Evolutionary conservation across 805 yeast species (phyloP).

Genomic region (Starmerella vaccinii): DNA sequence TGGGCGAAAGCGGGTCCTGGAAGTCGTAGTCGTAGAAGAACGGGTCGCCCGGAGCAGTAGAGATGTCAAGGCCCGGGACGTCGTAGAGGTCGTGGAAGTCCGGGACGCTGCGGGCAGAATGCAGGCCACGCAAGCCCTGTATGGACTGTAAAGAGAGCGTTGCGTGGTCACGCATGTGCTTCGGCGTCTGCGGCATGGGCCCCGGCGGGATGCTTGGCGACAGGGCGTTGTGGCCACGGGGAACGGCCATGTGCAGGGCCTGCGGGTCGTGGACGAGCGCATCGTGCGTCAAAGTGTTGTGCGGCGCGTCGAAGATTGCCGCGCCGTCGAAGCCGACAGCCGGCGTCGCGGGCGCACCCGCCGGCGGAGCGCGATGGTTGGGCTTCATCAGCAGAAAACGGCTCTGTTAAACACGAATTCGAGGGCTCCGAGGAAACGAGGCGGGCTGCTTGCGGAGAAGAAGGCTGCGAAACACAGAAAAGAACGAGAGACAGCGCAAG

Average conservation of each 20-base stretch:
- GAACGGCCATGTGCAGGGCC: slow-evolving; percentile 2
- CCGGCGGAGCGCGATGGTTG: neutral
- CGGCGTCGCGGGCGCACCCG: neutral
- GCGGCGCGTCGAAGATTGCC: neutral
- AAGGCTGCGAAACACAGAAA: neutral
- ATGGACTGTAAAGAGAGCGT: neutral
- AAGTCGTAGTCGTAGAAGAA: neutral
- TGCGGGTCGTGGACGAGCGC: neutral
- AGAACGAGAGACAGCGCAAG: neutral
- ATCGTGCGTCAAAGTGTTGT: neutral
- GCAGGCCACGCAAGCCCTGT: neutral
- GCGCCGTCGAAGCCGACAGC: neutral
- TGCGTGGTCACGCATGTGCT: neutral
- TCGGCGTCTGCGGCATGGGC: slow-evolving; percentile 1
- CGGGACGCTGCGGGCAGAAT: slow-evolving; percentile 1
- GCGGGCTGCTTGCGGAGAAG: neutral
- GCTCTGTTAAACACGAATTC: neutral
- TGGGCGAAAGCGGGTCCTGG: slow-evolving; percentile 14
- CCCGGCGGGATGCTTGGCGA: slow-evolving; percentile 2
- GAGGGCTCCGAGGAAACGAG: neutral
- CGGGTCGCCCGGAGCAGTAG: neutral
- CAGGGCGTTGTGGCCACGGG: neutral
- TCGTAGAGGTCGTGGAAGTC: slow-evolving; percentile 1
- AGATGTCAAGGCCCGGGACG: neutral
- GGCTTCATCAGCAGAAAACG: neutral